These are phyloP conservation scores for Flammula alnicola DNA, from an alignment of 1,284 basidiomycete species.

Conservation along the genomic window DNA sequence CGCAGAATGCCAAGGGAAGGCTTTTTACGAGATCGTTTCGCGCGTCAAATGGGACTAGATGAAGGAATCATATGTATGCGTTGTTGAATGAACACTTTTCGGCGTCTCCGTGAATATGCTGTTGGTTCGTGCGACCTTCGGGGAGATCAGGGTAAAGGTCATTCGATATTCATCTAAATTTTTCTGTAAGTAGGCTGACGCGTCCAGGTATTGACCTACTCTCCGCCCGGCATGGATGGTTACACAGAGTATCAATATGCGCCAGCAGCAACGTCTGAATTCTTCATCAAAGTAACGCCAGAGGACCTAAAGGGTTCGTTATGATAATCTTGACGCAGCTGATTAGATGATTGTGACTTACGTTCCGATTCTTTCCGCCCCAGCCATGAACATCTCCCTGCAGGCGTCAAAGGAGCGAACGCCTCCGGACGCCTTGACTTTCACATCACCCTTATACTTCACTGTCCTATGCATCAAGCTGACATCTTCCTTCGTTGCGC, in stretches of 20 bases:
- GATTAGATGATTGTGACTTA: constrained; percentile 39
- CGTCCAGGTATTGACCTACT: too few relatives aligned
- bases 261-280: constrained; percentile 12
- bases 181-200: too few relatives aligned
- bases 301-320: constrained; percentile 31
- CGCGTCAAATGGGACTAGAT: too few relatives aligned
- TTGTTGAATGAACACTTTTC: too few relatives aligned
- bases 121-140: too few relatives aligned
- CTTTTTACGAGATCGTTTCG: too few relatives aligned
- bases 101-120: too few relatives aligned
- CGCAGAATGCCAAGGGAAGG: too few relatives aligned
- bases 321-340: not conserved
- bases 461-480: constrained; percentile 45
- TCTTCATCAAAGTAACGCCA: constrained; percentile 36
- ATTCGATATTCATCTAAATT: too few relatives aligned
- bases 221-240: too few relatives aligned
- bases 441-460: constrained; percentile 42
- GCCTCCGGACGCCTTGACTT: constrained; percentile 55
- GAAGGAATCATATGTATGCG: too few relatives aligned
- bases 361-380: constrained; percentile 55
- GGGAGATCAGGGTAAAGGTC: too few relatives aligned
- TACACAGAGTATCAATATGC: constrained; percentile 11
- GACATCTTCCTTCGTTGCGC: constrained; percentile 47
- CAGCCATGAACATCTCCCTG: constrained; percentile 48
- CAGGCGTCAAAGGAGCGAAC: constrained; percentile 50